Percentiles rank a stretch among this genome's conserved stretches.
These are phyloP conservation scores for Blastobotrys americana DNA, from an alignment of 805 yeast genomes.

Conservation along the genomic window DNA sequence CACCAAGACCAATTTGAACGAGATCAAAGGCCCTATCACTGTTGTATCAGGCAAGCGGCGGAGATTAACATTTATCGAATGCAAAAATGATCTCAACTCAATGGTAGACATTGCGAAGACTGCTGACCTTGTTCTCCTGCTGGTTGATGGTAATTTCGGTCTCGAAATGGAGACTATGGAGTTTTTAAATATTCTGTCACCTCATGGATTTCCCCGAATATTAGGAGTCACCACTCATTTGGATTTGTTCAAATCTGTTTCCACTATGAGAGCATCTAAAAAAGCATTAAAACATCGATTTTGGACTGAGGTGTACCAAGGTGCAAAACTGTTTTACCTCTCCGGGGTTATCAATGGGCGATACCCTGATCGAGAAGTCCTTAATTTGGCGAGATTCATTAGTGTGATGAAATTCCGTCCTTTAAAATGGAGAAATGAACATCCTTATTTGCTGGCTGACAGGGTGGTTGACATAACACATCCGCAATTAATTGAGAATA, in stretches of 20 bases:
- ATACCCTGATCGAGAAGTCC: conserved; percentile 93
- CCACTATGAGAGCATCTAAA: conserved; percentile 85
- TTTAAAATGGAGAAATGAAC: conserved; percentile 98
- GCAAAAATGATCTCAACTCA: conserved; percentile 83
- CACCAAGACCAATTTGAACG: conserved; percentile 78
- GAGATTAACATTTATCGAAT: conserved; percentile 87
- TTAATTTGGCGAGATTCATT: conserved; percentile 84
- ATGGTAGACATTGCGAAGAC: conserved; percentile 96
- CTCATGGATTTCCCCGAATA: conserved; percentile 98
- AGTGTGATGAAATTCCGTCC: conserved; percentile 98
- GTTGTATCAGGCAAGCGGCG: conserved; percentile 93
- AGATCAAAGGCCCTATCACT: conserved; percentile 92
- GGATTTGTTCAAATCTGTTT: conserved; percentile 83
- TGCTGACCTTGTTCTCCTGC: conserved; percentile 80
- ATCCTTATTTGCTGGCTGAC: conserved; percentile 87
- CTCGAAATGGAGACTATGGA: conserved; percentile 99
- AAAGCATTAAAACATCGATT: conserved; percentile 87
- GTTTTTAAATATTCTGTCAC: conserved; percentile 89
- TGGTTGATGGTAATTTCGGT: conserved; percentile 96
- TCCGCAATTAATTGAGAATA: conserved; percentile 69
- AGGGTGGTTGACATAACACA: conserved; percentile 91
- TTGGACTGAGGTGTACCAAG: conserved; percentile 99
- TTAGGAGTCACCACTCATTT: conserved; percentile 93
- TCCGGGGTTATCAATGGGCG: conserved; percentile 96
- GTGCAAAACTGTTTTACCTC: conserved; percentile 89